Evolutionary conservation across 2,329 filamentous ascomycete species (phyloP), one percentile per base, ranked within the genome.

Genomic region (Conoideocrella luteorostrata): DNA sequence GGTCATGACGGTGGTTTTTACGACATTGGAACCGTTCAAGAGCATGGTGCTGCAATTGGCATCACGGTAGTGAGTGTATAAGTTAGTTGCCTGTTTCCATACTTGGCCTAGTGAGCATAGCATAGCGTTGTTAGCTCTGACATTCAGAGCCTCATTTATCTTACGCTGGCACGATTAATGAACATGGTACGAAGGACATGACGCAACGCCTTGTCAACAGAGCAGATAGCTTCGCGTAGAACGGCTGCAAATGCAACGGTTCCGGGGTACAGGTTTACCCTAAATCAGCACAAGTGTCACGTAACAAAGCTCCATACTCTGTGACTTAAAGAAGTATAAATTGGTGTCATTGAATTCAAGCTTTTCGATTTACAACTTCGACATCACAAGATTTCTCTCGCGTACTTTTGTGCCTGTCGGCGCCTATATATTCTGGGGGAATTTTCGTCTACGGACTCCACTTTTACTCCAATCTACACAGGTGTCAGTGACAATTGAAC

Each of bases 1-100:
- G 0, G 65, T 76, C 30, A 70, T 72, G 61, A 78, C 74, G 1
- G 76, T 80, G 1, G 66, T 74, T 3, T 70, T 79, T 33, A 72
- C 72, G 0, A 70, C 72, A 2, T 58, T 76, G 1, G 64, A 66
- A 4, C 71, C 71, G 7, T 68, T 76, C 47, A 64, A 62, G 7
- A 49, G 50, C 1, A 63, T 62, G 39, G 51, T 77, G 11, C 47
- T 65, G 9, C 42, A 35, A 13, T 46, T 69, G 33, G 61, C 68
- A 20, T 54, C 39, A 20, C 11, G 29, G 15, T 43, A 40, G 20
- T 13, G 5, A n/a, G n/a, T 20, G 12, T 22, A 21, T 23, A 18
- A 23, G n/a, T n/a, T n/a, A n/a, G 28, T 10, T 23, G 12, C 17
- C 20, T 20, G 1, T 15, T 15, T 21, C 6, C 18, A 28, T 4